phyloP scores from a whole-genome alignment of 2,329 filamentous ascomycete genomes.

The Penicillium sp. region DNA sequence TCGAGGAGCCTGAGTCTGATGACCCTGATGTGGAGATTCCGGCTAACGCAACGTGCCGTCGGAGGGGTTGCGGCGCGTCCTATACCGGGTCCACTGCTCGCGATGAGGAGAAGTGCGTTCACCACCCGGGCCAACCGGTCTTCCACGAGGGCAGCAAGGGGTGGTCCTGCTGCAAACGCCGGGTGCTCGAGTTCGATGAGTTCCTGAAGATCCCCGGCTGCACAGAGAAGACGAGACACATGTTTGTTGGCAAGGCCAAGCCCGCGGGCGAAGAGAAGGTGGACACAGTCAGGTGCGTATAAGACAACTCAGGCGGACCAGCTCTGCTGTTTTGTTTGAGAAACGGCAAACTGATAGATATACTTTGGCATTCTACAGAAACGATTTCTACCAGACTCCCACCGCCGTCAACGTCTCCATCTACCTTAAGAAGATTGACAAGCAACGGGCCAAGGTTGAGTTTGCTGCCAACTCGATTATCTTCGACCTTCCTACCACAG shows the following conservation, averaged over 20 bases:
- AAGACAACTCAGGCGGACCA: neutral
- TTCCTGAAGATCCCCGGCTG: slow-evolving; percentile 96
- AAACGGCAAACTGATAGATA: slow-evolving; percentile 9
- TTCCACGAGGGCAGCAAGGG: slow-evolving; percentile 99
- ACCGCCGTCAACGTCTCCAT: slow-evolving; percentile 83
- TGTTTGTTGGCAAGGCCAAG: slow-evolving; percentile 77
- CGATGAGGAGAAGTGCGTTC: slow-evolving; percentile 74
- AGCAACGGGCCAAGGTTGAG: slow-evolving; percentile 69
- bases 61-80: slow-evolving; percentile 68
- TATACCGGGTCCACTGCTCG: slow-evolving; percentile 62
- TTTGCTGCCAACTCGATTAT: slow-evolving; percentile 65
- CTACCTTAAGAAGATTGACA: slow-evolving; percentile 96
- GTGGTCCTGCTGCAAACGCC: slow-evolving; percentile 93
- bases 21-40: slow-evolving; percentile 73
- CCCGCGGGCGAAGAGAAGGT: slow-evolving; percentile 70
- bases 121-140: slow-evolving; percentile 86
- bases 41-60: slow-evolving; percentile 71
- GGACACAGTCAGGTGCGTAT: slow-evolving; percentile 69
- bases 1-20: slow-evolving; percentile 79
- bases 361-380: slow-evolving; percentile 46
- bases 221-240: slow-evolving; percentile 73
- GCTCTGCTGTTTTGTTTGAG: neutral
- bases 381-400: slow-evolving; percentile 94
- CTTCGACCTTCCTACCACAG: slow-evolving; percentile 82
- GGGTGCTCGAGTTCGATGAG: slow-evolving; percentile 94